A percentile compares a stretch with the other conserved stretches of the same genome.
phyloP scores from a whole-genome alignment of 768 basidiomycete genomes.

The Trametes maxima region DNA sequence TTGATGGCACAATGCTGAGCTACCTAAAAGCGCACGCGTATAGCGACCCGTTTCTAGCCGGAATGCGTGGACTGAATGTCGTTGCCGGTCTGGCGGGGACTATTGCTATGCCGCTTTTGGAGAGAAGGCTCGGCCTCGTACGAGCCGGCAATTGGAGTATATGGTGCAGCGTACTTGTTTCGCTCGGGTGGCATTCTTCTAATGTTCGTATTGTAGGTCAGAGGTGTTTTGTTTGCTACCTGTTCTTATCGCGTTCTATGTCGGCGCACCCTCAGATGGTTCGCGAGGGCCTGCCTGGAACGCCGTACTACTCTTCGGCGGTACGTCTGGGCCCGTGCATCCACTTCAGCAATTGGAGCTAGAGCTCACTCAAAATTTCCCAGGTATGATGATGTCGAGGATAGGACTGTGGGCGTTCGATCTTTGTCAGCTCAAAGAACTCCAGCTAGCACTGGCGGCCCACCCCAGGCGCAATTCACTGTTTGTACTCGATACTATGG shows the following conservation, averaged over 20 bases:
- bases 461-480: slow-evolving; percentile 50
- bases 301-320: slow-evolving; percentile 46
- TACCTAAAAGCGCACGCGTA: slow-evolving; percentile 50
- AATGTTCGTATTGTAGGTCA: slow-evolving; percentile 27
- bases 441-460: slow-evolving; percentile 46
- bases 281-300: slow-evolving; percentile 33
- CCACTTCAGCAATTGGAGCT: background rate
- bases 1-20: slow-evolving; percentile 55
- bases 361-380: background rate
- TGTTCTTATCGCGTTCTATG: slow-evolving; percentile 45
- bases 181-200: background rate
- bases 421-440: slow-evolving; percentile 49
- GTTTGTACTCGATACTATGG: slow-evolving; percentile 34
- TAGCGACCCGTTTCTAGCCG: slow-evolving; percentile 51
- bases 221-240: slow-evolving; percentile 49
- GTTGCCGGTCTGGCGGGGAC: slow-evolving; percentile 52
- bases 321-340: no score
- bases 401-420: slow-evolving; percentile 58
- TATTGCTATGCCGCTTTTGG: slow-evolving; percentile 43
- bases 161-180: slow-evolving; percentile 35
- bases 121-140: slow-evolving; percentile 45
- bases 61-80: slow-evolving; percentile 49
- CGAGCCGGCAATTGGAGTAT: slow-evolving; percentile 55
- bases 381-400: slow-evolving; percentile 49
- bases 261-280: slow-evolving; percentile 29